These are phyloP conservation scores for Bisporella sp. DNA, from an alignment of 2,329 filamentous ascomycete species.

Conservation along the genomic window DNA sequence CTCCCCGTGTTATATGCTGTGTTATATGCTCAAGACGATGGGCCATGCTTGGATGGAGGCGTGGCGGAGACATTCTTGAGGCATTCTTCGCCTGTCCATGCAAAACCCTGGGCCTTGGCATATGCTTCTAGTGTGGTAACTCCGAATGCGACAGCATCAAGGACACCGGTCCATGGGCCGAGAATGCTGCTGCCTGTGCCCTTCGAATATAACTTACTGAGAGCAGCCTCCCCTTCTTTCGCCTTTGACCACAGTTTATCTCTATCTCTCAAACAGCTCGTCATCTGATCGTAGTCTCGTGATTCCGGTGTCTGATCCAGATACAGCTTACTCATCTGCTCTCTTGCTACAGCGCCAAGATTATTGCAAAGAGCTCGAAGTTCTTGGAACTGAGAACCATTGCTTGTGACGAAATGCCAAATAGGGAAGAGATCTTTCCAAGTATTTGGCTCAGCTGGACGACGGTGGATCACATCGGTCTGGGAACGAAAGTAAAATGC, in stretches of 20 bases:
- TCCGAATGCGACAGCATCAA: not conserved
- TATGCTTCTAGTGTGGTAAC: not conserved
- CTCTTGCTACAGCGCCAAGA: conserved; percentile 12
- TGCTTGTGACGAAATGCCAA: conserved; percentile 34
- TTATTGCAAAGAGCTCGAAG: conserved; percentile 8
- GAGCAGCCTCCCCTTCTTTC: not conserved
- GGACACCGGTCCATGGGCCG: not conserved
- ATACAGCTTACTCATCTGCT: conserved; percentile 10
- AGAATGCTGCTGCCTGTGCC: not conserved
- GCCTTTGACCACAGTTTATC: not conserved
- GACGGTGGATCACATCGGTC: conserved; percentile 1
- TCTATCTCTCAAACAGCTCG: not conserved
- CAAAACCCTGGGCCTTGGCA: not conserved
- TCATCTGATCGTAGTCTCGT: not conserved
- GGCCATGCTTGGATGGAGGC: not conserved
- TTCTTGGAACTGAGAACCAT: conserved; percentile 14
- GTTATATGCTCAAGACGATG: not conserved
- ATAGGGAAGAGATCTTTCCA: conserved; percentile 32
- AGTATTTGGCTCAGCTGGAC: conserved; percentile 26
- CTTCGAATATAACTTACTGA: not conserved
- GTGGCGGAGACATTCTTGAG: not conserved
- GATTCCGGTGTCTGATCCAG: conserved; percentile 1
- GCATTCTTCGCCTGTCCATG: not conserved
- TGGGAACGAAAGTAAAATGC: conserved; percentile 17
- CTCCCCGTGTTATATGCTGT: not conserved